Evolutionary conservation across 169 alveolate genomes (phyloP).

Genomic region (Cystoisospora suis): DNA sequence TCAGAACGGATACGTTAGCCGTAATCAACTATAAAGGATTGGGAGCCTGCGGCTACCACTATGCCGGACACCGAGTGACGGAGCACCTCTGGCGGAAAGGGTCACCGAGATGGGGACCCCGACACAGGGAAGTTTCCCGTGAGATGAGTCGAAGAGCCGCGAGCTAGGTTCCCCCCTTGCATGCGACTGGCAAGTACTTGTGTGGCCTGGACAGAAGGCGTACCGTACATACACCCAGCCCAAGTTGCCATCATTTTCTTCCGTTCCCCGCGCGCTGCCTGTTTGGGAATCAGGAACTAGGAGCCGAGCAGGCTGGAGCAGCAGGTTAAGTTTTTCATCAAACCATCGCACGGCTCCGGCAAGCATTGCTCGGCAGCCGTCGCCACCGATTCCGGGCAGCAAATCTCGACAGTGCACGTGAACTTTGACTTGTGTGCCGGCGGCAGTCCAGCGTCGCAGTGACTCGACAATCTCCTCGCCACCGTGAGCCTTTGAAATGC

Average conservation of each 20-base stretch:
- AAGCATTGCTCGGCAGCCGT: not conserved
- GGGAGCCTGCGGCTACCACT: no score
- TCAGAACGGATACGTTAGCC: no score
- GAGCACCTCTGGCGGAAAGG: no score
- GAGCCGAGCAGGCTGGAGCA: constrained; percentile 33
- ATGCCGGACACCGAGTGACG: no score
- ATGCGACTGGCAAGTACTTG: no score
- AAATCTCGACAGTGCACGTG: not conserved
- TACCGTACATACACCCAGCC: constrained; percentile 35
- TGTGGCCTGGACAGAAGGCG: no score
- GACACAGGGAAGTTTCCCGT: not conserved
- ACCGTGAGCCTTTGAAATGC: no score
- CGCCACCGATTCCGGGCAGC: not conserved
- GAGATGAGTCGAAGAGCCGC: not conserved
- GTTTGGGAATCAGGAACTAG: not conserved
- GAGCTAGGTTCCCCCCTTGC: no score
- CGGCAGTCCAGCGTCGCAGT: not conserved
- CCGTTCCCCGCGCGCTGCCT: not conserved
- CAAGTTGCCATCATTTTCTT: not conserved
- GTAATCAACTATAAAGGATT: no score
- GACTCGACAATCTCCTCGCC: not conserved
- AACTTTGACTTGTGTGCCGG: constrained; percentile 2
- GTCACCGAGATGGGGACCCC: no score
- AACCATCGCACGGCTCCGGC: constrained; percentile 30
- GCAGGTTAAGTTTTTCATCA: constrained; percentile 4